Base-by-base conservation (phyloP, 2,329 filamentous ascomycete genomes). In the Fusarium acutatum region DNA sequence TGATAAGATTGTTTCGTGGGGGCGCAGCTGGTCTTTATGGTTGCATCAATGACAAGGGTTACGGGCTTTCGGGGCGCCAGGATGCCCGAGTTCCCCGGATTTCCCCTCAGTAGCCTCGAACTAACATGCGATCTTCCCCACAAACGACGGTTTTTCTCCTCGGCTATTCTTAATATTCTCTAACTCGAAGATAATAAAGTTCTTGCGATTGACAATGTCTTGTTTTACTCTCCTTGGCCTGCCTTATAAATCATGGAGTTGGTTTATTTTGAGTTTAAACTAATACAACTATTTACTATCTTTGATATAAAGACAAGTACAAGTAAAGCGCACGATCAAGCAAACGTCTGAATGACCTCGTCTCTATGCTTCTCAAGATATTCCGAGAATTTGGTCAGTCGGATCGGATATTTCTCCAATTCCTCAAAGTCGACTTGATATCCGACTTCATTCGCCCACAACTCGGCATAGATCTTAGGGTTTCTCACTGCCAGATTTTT, bases 361-460 rank as follows among this genome's bases (percentile, higher is more conserved):
- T 38, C 24, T 7, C 52, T 22, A 24, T 56, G 52, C 37, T 41
- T 30, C 9, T 56, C 37, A 24, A 56, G 37, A 11, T 41, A 56
- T 1, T 15, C 26, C 22, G 52, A 56, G 37, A 56, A 41, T 7
- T 22, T 43, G 0, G 37, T 56, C 2, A 32, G 28, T 0, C 12
- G 8, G 37, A 56, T 32, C 2, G 28, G 12, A 12, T 56, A 56
- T 20, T 20, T 56, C n/a, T 56, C 6, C 37, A 56, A 20, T 6
- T 12, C 2, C 22, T 43, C 2, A 2, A 56, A 56, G 6, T 59
- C 14, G 24, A 59, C 56, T 28, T 47, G n/a, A 14, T 59, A 59
- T 22, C 56, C 41, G 7, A 59, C 41, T n/a, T 58, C 56, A 20
- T 47, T 58, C 10, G 30, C 24, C 56, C 56, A 58, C 24, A 47